Base-by-base conservation (phyloP, 208 protist species). In the Jaenimonas drosophilae region DNA sequence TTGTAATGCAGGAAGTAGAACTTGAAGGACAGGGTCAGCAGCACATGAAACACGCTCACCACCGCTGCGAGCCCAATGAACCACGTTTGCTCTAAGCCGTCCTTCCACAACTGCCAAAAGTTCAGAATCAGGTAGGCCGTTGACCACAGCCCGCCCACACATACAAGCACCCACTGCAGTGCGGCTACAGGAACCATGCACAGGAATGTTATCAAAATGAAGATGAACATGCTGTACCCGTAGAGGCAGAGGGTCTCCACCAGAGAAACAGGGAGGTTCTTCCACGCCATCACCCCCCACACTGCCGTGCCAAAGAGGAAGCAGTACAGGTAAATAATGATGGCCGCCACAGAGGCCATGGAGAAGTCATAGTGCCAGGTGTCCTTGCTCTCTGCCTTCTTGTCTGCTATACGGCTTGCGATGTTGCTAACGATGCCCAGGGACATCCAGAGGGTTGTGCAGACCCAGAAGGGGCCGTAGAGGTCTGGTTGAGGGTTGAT, bases 381-480 rank as follows among this genome's bases (percentile, higher is more conserved):
- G n/a, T 54, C 31, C n/a, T 11, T 26, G 19, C 23, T 42, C 17
- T 11, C 25, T n/a, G 46, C 31, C 30, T 54, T 49, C 6, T 43
- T 58, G 61, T 78, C 75, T 6, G 69, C 60, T 39, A 92, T 74
- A 20, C 47, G 41, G 62, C 66, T 77, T 65, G 85, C 84, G 32
- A 87, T 59, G 54, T 90, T 87, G 51, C 78, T 77, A 7, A 85
- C 80, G 47, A 95, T 69, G 34, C 68, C 87, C 38, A 95, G 47
- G 9, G 64, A 63, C 43, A 95, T 90, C 83, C 87, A 95, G 16
- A 95, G 67, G 30, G 83, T 92, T 29, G 87, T 95, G 57, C 75
- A 87, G 17, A 95, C 69, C 83, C 87, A 95, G 54, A 95, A 87
- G 7, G 87, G 87, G 3, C 87, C 87, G 68, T 95, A 95, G 4